Conservation (phyloP, 108 stramenopile genomes). For the Pseudonitzschia multiseries region DNA sequence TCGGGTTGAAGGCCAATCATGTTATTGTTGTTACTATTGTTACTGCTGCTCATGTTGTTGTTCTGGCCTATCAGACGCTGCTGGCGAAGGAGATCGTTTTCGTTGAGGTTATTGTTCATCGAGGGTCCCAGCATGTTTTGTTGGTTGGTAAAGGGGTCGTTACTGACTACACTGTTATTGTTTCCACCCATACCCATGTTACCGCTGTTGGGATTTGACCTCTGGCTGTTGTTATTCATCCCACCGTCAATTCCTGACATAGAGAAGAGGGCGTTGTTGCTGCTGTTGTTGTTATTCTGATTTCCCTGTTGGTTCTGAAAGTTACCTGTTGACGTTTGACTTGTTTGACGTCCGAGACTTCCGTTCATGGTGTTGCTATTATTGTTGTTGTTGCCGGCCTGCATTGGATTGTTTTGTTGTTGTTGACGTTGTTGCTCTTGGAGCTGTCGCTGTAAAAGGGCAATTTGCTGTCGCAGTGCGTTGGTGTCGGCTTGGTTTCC, state of each 20-base stretch:
- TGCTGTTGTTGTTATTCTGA: constrained; percentile 25
- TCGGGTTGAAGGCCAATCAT: constrained; percentile 7
- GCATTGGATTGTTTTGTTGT: constrained; percentile 2
- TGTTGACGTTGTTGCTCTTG: constrained; percentile 19
- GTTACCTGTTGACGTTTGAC: background rate
- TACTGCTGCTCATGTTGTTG: constrained; percentile 13
- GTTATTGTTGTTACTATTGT: constrained; percentile 18
- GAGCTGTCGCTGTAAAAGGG: constrained; percentile 34
- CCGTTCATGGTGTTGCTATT: constrained; percentile 10
- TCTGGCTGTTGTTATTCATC: constrained; percentile 15
- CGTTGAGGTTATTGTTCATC: constrained; percentile 17
- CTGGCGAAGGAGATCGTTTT: constrained; percentile 32
- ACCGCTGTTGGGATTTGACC: constrained; percentile 11
- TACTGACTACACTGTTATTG: constrained; percentile 4
- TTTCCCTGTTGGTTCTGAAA: constrained; percentile 29
- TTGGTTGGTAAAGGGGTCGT: background rate
- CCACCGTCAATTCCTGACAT: constrained; percentile 4
- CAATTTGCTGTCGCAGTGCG: constrained; percentile 38
- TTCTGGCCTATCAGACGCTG: constrained; percentile 25
- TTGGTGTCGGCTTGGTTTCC: constrained; percentile 7
- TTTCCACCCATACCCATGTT: background rate
- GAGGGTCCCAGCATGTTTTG: constrained; percentile 7
- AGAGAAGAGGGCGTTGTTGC: constrained; percentile 9
- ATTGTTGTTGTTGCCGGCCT: constrained; percentile 1
- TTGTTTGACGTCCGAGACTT: background rate